These are phyloP conservation scores for Canna indica DNA, from an alignment of 176 grass and related monocot species.

Conservation along the genomic window DNA sequence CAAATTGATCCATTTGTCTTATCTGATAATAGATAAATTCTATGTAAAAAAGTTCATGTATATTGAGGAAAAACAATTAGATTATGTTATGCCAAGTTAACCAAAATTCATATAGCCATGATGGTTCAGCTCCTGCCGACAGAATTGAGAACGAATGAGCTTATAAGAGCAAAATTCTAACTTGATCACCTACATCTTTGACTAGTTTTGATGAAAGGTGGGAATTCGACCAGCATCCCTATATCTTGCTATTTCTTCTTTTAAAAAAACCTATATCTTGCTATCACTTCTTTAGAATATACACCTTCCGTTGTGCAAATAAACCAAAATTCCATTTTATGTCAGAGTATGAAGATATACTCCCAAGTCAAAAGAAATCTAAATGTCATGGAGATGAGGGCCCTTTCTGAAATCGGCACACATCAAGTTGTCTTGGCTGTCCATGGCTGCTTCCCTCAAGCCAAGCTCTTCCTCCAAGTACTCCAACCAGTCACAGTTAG, in stretches of 20 bases:
- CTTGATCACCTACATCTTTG: slow-evolving; percentile 10
- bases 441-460: neutral
- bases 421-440: neutral
- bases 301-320: neutral
- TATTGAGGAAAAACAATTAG: neutral
- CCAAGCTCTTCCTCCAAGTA: slow-evolving; percentile 11
- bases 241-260: neutral
- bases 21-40: too few species aligned
- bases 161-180: neutral
- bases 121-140: neutral
- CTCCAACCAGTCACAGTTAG: neutral
- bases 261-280: neutral
- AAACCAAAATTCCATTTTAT: neutral
- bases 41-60: too few species aligned
- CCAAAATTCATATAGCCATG: neutral
- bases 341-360: neutral
- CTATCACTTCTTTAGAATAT: neutral
- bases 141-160: too few species aligned
- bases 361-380: neutral
- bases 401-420: neutral
- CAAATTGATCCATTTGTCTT: too few species aligned
- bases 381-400: neutral
- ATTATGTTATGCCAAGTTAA: neutral
- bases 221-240: neutral
- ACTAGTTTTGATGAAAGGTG: neutral